phyloP scores from a whole-genome alignment of 169 alveolate genomes.

The Sarcocystis neurona region DNA sequence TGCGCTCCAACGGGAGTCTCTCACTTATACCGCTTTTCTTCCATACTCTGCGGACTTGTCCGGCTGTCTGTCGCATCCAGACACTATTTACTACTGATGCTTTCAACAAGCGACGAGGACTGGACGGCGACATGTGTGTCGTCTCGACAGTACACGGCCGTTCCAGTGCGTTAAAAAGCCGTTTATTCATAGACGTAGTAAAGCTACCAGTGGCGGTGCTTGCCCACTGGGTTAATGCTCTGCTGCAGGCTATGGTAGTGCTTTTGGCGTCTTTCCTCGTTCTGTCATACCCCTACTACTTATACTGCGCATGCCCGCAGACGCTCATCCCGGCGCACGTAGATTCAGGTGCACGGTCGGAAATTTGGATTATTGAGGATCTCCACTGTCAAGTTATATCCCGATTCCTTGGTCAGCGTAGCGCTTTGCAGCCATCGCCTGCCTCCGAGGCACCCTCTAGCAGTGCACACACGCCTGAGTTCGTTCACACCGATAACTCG shows the following conservation, averaged over 20 bases:
- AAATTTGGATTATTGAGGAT: no score
- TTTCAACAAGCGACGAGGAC: neutral
- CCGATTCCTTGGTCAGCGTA: no score
- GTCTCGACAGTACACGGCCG: neutral
- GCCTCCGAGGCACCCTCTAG: no score
- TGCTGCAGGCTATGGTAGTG: neutral
- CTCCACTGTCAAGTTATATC: no score
- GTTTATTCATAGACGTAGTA: neutral
- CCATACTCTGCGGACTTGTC: conserved; percentile 24
- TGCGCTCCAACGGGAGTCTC: conserved; percentile 18
- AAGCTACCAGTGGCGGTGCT: neutral
- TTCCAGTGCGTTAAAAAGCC: neutral
- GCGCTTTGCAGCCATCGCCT: no score
- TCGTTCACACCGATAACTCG: no score
- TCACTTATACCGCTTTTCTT: conserved; percentile 16
- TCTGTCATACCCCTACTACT: conserved; percentile 10
- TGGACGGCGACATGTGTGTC: neutral
- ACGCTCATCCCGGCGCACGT: no score
- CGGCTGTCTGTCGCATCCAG: neutral
- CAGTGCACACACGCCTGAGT: no score
- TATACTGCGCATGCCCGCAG: conserved; percentile 36
- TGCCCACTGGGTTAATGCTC: neutral
- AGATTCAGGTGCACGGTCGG: no score
- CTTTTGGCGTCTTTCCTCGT: neutral
- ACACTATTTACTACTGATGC: neutral